Conservation (phyloP, 108 stramenopile genomes). For the Cyclotella cryptica region DNA sequence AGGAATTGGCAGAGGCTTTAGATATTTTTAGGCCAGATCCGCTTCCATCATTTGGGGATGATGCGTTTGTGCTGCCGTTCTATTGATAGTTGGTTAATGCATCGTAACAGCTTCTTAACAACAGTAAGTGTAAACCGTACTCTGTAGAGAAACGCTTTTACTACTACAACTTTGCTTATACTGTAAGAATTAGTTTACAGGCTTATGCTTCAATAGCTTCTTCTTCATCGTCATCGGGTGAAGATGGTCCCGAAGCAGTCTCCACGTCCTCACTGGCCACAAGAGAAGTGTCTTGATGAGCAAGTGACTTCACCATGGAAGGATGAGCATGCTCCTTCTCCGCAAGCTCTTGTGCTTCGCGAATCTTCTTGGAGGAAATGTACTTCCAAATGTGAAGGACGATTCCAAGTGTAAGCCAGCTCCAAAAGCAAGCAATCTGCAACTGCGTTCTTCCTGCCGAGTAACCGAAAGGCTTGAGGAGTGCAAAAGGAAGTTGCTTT, state of each 20-base stretch:
- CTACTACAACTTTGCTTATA: not conserved
- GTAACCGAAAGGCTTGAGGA: conserved; percentile 87
- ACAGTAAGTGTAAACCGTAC: too few relatives aligned
- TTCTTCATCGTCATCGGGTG: not conserved
- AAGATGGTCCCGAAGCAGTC: conserved; percentile 1
- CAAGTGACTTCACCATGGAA: too few relatives aligned
- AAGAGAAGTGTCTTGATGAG: not conserved
- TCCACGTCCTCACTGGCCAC: not conserved
- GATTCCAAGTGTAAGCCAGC: conserved; percentile 56
- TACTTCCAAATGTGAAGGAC: conserved; percentile 65
- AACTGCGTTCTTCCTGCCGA: conserved; percentile 70
- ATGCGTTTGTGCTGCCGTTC: conserved; percentile 28
- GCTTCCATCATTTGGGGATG: conserved; percentile 37
- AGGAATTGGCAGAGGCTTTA: conserved; percentile 17
- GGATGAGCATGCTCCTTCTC: conserved; percentile 23
- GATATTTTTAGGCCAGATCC: conserved; percentile 27
- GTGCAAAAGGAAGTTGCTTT: conserved; percentile 74
- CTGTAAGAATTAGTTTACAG: not conserved
- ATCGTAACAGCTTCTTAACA: too few relatives aligned
- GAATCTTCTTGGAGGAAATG: conserved; percentile 41
- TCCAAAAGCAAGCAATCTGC: conserved; percentile 72
- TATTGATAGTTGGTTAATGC: too few relatives aligned
- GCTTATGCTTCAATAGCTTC: not conserved
- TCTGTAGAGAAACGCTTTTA: too few relatives aligned
- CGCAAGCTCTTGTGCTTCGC: conserved; percentile 40